phyloP scores from a whole-genome alignment of 1,284 basidiomycete genomes.

The Leccinum subfulvum region DNA sequence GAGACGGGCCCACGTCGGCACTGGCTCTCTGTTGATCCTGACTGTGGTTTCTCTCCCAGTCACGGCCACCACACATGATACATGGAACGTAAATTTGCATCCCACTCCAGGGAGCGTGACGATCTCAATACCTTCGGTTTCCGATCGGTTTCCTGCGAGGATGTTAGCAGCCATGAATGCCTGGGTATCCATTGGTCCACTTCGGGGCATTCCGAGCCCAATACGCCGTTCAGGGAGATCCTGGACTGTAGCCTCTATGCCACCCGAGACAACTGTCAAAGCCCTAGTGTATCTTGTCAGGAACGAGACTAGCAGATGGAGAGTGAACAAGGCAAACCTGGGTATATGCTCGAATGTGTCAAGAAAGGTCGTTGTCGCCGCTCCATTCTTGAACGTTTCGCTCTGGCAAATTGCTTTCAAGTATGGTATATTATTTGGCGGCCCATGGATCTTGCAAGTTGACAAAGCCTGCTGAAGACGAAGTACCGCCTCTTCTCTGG shows the following conservation, averaged over 20 bases:
- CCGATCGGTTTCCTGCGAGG: conserved; percentile 56
- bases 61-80: conserved; percentile 51
- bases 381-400: conserved; percentile 44
- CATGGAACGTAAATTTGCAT: conserved; percentile 47
- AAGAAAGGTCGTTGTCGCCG: conserved; percentile 57
- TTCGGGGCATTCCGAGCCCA: conserved; percentile 63
- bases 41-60: conserved; percentile 52
- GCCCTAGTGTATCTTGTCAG: conserved; percentile 37
- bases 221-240: conserved; percentile 60
- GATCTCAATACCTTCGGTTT: conserved; percentile 61
- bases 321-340: conserved; percentile 30
- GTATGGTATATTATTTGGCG: conserved; percentile 58
- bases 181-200: conserved; percentile 65
- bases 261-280: conserved; percentile 56
- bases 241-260: conserved; percentile 63
- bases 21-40: conserved; percentile 41
- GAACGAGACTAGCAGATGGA: not conserved
- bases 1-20: conserved; percentile 50
- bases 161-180: conserved; percentile 62
- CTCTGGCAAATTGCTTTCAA: conserved; percentile 45
- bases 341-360: conserved; percentile 45
- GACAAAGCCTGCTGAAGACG: conserved; percentile 40
- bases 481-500: conserved; percentile 42
- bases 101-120: conserved; percentile 39
- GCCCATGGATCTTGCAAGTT: conserved; percentile 43